Conservation (phyloP, 257 asterid species). For the Misopates orontium region DNA sequence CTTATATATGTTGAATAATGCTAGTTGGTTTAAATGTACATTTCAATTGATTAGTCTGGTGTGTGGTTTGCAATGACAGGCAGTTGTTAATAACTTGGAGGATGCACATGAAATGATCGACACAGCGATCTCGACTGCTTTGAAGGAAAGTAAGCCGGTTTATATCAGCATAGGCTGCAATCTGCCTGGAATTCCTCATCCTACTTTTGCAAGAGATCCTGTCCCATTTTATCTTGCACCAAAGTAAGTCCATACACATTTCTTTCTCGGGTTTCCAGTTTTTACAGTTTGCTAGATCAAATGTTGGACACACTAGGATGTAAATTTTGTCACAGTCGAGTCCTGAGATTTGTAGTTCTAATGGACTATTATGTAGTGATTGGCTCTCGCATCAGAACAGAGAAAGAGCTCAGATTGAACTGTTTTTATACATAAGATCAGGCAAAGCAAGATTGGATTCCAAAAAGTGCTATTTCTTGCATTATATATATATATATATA, state of each 20-base stretch:
- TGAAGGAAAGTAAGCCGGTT: conserved; percentile 67
- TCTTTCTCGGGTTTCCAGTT: not conserved
- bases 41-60: not conserved
- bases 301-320: too few relatives aligned
- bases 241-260: conserved; percentile 30
- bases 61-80: conserved; percentile 40
- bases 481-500: too few relatives aligned
- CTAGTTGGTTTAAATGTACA: not conserved
- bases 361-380: too few relatives aligned
- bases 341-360: too few relatives aligned
- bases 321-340: too few relatives aligned
- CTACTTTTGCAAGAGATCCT: conserved; percentile 66
- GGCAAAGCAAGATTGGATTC: too few relatives aligned
- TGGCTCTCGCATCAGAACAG: too few relatives aligned
- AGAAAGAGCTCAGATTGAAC: too few relatives aligned
- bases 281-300: not conserved
- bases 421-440: too few relatives aligned
- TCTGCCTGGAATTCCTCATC: conserved; percentile 56
- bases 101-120: conserved; percentile 72
- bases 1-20: not conserved
- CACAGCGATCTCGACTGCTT: conserved; percentile 59
- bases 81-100: conserved; percentile 53
- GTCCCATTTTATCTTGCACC: conserved; percentile 58
- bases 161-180: conserved; percentile 66
- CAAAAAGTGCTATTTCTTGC: too few relatives aligned